A percentile compares a stretch with the other conserved stretches of the same genome.
Evolutionary conservation across 2,329 filamentous ascomycete species (phyloP).

Genomic region (Colletotrichum truncatum): DNA sequence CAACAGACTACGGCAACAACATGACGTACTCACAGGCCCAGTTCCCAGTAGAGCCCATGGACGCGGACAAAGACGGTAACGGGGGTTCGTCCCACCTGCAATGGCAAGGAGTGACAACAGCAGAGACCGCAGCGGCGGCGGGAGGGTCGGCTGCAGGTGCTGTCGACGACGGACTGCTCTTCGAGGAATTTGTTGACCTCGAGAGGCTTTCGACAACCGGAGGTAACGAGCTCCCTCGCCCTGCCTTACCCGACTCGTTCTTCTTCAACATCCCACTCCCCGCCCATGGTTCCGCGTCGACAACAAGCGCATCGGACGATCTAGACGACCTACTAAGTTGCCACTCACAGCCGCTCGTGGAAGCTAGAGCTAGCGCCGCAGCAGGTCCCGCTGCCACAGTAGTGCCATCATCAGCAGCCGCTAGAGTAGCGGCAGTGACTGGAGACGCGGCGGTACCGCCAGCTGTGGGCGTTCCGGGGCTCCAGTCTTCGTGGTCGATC

Average conservation of each 20-base stretch:
- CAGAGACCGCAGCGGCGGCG: constrained; percentile 1
- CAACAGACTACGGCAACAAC: constrained; percentile 15
- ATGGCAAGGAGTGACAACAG: constrained; percentile 20
- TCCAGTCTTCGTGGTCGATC: constrained; percentile 30
- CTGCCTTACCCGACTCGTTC: constrained; percentile 29
- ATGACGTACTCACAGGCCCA: constrained; percentile 27
- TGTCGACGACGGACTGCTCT: constrained; percentile 33
- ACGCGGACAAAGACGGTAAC: constrained; percentile 28
- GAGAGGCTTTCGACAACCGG: constrained; percentile 30
- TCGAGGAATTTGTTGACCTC: constrained; percentile 39
- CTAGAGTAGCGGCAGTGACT: constrained; percentile 20
- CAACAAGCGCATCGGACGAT: constrained; percentile 32
- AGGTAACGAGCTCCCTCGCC: constrained; percentile 22
- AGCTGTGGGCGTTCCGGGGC: constrained; percentile 21
- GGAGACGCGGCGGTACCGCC: constrained; percentile 9
- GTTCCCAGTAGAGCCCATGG: constrained; percentile 29
- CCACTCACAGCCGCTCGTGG: constrained; percentile 27
- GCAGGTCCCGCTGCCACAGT: constrained; percentile 31
- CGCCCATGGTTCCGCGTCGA: constrained; percentile 23
- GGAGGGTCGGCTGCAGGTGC: constrained; percentile 7
- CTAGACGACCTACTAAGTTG: constrained; percentile 29
- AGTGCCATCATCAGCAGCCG: constrained; percentile 23
- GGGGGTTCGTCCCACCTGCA: constrained; percentile 21
- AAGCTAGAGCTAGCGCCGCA: constrained; percentile 28
- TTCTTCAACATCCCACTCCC: constrained; percentile 30